Evolutionary conservation across 2,329 filamentous ascomycete genomes (phyloP).

Genomic region (Aphanocladium album): DNA sequence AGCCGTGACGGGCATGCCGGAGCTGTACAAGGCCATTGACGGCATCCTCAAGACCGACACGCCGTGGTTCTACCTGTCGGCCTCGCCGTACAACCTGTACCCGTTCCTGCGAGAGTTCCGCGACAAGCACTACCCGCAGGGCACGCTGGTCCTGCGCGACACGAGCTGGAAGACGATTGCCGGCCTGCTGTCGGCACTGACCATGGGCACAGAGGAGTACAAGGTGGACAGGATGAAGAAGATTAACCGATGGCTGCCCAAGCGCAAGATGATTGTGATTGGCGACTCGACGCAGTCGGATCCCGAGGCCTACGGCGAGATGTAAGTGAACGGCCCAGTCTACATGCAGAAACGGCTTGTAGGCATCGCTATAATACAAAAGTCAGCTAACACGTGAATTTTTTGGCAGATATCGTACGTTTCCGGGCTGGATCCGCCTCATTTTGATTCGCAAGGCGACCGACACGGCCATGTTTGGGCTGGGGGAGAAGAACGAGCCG

Average conservation of each 20-base stretch:
- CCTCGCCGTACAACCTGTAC: constrained; percentile 92
- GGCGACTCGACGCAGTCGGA: constrained; percentile 91
- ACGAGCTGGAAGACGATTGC: constrained; percentile 79
- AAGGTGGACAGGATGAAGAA: constrained; percentile 77
- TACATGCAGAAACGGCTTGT: too few relatives aligned
- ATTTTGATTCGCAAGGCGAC: constrained; percentile 84
- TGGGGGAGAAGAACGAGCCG: constrained; percentile 68
- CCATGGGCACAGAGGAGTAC: constrained; percentile 76
- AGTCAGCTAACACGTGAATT: constrained; percentile 14
- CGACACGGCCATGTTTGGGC: constrained; percentile 63
- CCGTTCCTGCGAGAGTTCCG: constrained; percentile 77
- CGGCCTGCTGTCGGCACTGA: constrained; percentile 74
- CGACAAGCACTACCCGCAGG: constrained; percentile 63
- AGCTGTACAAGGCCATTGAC: constrained; percentile 54
- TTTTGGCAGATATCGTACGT: constrained; percentile 49
- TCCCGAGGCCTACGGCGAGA: constrained; percentile 82
- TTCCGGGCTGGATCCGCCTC: constrained; percentile 71
- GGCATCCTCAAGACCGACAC: constrained; percentile 76
- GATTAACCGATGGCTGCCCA: constrained; percentile 73
- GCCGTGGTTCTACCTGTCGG: constrained; percentile 89
- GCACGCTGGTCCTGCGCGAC: constrained; percentile 80
- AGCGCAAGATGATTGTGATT: constrained; percentile 73
- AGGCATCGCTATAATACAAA: too few relatives aligned
- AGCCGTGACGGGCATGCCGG: constrained; percentile 75
- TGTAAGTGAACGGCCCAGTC: constrained; percentile 42